Evolutionary conservation across 352 stramenopile species (phyloP).

Genomic region (Globisporangium radiosum): DNA sequence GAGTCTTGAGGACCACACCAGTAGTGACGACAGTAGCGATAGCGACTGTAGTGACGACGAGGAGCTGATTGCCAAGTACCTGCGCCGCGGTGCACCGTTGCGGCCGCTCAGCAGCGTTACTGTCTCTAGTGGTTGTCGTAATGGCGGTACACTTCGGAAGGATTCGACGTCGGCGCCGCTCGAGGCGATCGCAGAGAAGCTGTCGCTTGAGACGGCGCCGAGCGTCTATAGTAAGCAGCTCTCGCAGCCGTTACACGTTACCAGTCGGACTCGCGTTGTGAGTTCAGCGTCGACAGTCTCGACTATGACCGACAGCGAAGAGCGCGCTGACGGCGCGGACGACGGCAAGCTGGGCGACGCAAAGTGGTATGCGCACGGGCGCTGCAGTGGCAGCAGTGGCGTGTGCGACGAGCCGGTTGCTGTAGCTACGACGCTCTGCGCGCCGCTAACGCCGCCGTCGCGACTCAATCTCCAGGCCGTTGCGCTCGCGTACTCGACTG

Average conservation of each 20-base stretch:
- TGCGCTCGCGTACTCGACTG: constrained; percentile 3
- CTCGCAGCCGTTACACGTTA: constrained; percentile 5
- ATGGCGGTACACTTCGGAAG: neutral
- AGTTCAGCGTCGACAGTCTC: constrained; percentile 20
- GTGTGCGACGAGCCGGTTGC: neutral
- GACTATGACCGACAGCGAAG: constrained; percentile 27
- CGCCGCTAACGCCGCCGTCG: constrained; percentile 2
- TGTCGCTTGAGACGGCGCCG: constrained; percentile 1
- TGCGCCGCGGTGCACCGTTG: constrained; percentile 8
- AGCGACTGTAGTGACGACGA: constrained; percentile 6
- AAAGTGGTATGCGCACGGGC: constrained; percentile 1
- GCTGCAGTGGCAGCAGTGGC: neutral
- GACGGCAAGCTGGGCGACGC: neutral
- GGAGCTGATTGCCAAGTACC: constrained; percentile 14
- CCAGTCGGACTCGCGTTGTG: constrained; percentile 17
- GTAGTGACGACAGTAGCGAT: neutral
- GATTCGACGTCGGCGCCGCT: constrained; percentile 1
- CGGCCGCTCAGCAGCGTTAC: constrained; percentile 3
- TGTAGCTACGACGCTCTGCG: neutral
- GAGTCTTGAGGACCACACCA: constrained; percentile 11
- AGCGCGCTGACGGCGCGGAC: constrained; percentile 10
- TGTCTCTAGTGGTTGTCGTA: no score
- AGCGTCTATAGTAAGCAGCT: no score
- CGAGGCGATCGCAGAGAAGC: constrained; percentile 12
- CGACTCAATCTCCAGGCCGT: constrained; percentile 7